Percentiles rank a stretch among this genome's conserved stretches.
phyloP scores from a whole-genome alignment of 352 stramenopile species.

The Globisporangium nunn region DNA sequence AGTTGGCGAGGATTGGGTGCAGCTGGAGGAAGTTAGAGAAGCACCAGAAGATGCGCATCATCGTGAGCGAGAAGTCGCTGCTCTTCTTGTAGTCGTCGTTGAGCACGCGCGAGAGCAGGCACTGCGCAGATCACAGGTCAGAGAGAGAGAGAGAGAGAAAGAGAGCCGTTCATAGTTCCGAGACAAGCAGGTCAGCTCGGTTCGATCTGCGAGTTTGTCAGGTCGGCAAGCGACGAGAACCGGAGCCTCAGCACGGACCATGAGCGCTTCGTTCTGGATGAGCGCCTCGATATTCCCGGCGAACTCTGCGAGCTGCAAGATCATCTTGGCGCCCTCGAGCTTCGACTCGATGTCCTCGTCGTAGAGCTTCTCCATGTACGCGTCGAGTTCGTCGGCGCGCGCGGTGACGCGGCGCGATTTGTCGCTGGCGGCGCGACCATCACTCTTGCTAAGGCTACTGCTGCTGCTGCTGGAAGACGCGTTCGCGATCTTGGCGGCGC shows the following conservation, averaged over 20 bases:
- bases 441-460: slow-evolving; percentile 7
- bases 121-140: slow-evolving; percentile 19
- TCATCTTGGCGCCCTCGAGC: slow-evolving; percentile 86
- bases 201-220: no score
- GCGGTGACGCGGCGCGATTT: slow-evolving; percentile 51
- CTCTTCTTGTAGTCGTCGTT: slow-evolving; percentile 94
- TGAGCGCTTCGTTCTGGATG: slow-evolving; percentile 92
- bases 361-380: slow-evolving; percentile 94
- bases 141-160: not conserved
- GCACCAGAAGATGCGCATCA: slow-evolving; percentile 93
- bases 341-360: slow-evolving; percentile 86
- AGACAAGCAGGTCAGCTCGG: no score
- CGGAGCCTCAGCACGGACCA: slow-evolving; percentile 39
- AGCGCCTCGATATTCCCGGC: slow-evolving; percentile 88
- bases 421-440: slow-evolving; percentile 12
- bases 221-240: no score
- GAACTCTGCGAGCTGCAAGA: slow-evolving; percentile 87
- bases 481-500: not conserved
- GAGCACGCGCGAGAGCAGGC: slow-evolving; percentile 89
- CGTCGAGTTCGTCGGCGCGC: slow-evolving; percentile 78
- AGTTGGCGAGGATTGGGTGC: slow-evolving; percentile 89
- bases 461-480: not conserved
- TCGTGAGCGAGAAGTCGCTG: slow-evolving; percentile 91
- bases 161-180: no score
- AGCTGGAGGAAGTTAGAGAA: slow-evolving; percentile 95